These are phyloP conservation scores for Syncephalastrum contaminatum DNA, from an alignment of 371 early-diverging fungal species.

Conservation along the genomic window DNA sequence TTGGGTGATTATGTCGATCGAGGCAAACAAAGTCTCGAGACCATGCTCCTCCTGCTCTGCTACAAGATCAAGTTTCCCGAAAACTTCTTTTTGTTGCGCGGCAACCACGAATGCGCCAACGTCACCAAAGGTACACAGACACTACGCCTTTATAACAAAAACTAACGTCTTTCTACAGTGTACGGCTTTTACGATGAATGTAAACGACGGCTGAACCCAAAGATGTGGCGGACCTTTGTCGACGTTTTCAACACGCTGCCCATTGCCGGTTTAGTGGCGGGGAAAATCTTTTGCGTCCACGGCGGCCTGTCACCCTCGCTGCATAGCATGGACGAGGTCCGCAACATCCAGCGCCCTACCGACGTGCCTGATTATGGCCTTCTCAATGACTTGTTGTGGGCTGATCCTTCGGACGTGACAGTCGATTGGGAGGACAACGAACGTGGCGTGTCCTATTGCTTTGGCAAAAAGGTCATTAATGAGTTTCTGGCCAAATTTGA, in stretches of 20 bases:
- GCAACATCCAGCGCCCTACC: slow-evolving; percentile 87
- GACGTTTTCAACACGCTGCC: slow-evolving; percentile 98
- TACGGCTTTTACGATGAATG: slow-evolving; percentile 99
- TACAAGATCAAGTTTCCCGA: slow-evolving; percentile 98
- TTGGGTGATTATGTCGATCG: slow-evolving; percentile 99
- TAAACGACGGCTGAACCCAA: slow-evolving; percentile 92
- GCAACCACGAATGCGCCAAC: slow-evolving; percentile 98
- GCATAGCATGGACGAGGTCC: slow-evolving; percentile 92
- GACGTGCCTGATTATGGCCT: slow-evolving; percentile 97
- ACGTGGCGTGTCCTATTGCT: slow-evolving; percentile 96
- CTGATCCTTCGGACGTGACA: slow-evolving; percentile 78
- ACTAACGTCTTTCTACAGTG: slow-evolving; percentile 29
- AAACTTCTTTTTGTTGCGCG: slow-evolving; percentile 96
- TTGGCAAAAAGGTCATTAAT: slow-evolving; percentile 88
- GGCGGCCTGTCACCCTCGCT: slow-evolving; percentile 96
- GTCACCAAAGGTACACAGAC: slow-evolving; percentile 81
- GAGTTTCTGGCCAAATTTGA: slow-evolving; percentile 90
- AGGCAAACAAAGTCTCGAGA: slow-evolving; percentile 96
- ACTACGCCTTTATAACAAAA: too few species aligned
- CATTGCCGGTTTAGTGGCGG: slow-evolving; percentile 95
- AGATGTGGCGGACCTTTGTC: slow-evolving; percentile 97
- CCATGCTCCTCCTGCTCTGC: slow-evolving; percentile 89
- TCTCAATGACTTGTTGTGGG: slow-evolving; percentile 91
- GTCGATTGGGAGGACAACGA: slow-evolving; percentile 97
- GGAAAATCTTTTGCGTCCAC: slow-evolving; percentile 98